phyloP scores from a whole-genome alignment of 768 basidiomycete genomes.

The Hygrophoropsis aurantiaca region DNA sequence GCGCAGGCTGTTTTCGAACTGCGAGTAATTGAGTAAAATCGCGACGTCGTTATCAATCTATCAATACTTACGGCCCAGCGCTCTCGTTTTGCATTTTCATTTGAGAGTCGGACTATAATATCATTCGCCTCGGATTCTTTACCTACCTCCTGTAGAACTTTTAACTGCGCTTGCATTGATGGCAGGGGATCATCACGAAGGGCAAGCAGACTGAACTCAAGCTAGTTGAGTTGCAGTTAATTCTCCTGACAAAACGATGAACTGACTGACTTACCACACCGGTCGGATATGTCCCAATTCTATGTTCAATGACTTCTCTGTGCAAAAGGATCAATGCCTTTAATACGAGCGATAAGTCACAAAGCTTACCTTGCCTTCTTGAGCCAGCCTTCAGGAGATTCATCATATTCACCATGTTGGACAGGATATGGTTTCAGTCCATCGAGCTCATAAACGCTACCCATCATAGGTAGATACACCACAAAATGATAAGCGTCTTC shows the following conservation, averaged over 20 bases:
- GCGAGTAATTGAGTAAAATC: conserved; percentile 10
- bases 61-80: conserved; percentile 72
- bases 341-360: conserved; percentile 7
- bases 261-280: conserved; percentile 65
- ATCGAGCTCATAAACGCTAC: conserved; percentile 89
- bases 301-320: conserved; percentile 80
- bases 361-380: conserved; percentile 66
- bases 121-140: conserved; percentile 48
- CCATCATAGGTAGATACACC: conserved; percentile 85
- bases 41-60: conserved; percentile 3
- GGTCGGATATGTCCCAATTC: conserved; percentile 88
- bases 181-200: conserved; percentile 83
- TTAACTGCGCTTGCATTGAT: conserved; percentile 57
- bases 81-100: conserved; percentile 74
- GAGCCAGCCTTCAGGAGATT: conserved; percentile 79
- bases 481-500: conserved; percentile 98
- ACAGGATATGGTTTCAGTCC: conserved; percentile 81
- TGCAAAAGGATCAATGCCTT: conserved; percentile 18
- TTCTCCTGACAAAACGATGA: conserved; percentile 1
- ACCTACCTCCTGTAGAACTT: conserved; percentile 43
- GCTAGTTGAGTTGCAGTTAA: conserved; percentile 39
- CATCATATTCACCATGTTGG: conserved; percentile 72
- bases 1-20: conserved; percentile 89
- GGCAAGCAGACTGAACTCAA: conserved; percentile 91
- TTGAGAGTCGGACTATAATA: conserved; percentile 52